These are phyloP conservation scores for Geum urbanum DNA, from an alignment of 306 rosid genomes.

Conservation along the genomic window DNA sequence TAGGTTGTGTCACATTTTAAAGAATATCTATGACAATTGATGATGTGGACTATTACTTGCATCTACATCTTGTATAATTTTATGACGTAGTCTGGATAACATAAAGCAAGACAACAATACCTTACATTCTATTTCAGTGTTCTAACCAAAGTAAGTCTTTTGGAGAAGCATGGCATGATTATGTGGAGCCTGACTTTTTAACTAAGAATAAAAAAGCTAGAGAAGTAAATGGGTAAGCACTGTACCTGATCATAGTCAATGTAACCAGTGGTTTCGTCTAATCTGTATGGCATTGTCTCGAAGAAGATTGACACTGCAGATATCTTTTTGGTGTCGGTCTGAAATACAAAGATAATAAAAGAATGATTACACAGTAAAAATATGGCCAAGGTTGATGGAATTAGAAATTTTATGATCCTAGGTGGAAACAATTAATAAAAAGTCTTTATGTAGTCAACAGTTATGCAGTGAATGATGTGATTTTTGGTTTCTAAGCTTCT, in stretches of 20 bases:
- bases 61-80: not conserved
- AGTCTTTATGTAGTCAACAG: not conserved
- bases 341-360: slow-evolving; percentile 30
- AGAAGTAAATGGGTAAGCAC: not conserved
- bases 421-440: not conserved
- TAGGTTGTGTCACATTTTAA: not conserved
- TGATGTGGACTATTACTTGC: not conserved
- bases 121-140: not conserved
- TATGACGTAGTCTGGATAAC: not conserved
- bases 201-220: not conserved
- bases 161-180: not conserved
- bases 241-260: slow-evolving; percentile 92
- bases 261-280: slow-evolving; percentile 81
- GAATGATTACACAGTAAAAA: not conserved
- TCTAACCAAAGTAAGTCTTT: not conserved
- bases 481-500: not conserved
- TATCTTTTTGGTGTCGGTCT: slow-evolving; percentile 91
- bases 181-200: not conserved
- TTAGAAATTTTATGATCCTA: not conserved
- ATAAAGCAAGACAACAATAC: not conserved
- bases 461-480: not conserved
- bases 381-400: not conserved
- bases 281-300: slow-evolving; percentile 89
- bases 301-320: slow-evolving; percentile 79
- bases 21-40: not conserved